Evolutionary conservation across 1,284 basidiomycete species (phyloP), one percentile per base, ranked within the genome.

Genomic region (Pseudozyma sp.): DNA sequence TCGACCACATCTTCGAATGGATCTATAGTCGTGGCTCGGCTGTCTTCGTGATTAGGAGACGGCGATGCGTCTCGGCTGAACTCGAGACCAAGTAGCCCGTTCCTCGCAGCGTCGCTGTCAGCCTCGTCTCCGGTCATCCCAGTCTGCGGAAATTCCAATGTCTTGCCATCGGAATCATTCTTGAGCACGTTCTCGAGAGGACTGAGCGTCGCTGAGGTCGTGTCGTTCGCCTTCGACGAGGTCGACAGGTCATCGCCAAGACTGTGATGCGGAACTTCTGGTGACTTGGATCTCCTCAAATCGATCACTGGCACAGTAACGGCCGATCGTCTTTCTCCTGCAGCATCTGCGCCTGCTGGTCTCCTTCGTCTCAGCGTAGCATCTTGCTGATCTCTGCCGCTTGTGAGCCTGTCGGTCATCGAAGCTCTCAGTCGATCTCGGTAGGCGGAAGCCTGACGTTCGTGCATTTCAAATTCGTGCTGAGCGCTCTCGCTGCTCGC

Each of bases 391-490:
- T 43, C 49, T 4, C n/a, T 13, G 11, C 53, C 47, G 44, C 43
- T 49, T 13, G 35, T 11, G 7, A 52, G 30, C 9, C 30, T 40
- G 14, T 62, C 45, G 43, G 42, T 60, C 69, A 73, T 73, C 16
- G 60, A 57, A n/a, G 54, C 65, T 7, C 54, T 42, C 6, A 74
- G 40, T 6, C 57, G 59, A 31, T 69, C 63, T 10, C 63, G 54
- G 35, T 74, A 74, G 7, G 59, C 66, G 13, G 57, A 58, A 30
- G 67, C 62, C 42, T 78, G 56, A 5, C 61, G 50, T 39, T 78
- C 72, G 45, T 71, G 68, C 71, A 75, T 69, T 57, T 76, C 74
- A 24, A 79, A 79, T 42, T 75, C 75, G 47, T 67, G 68, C 51
- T 68, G 65, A 5, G 52, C 57, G 16, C 68, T 58, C 49, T 62